These are phyloP conservation scores for Prototheca wickerhamii DNA, from an alignment of 163 green algal genomes.

Conservation along the genomic window DNA sequence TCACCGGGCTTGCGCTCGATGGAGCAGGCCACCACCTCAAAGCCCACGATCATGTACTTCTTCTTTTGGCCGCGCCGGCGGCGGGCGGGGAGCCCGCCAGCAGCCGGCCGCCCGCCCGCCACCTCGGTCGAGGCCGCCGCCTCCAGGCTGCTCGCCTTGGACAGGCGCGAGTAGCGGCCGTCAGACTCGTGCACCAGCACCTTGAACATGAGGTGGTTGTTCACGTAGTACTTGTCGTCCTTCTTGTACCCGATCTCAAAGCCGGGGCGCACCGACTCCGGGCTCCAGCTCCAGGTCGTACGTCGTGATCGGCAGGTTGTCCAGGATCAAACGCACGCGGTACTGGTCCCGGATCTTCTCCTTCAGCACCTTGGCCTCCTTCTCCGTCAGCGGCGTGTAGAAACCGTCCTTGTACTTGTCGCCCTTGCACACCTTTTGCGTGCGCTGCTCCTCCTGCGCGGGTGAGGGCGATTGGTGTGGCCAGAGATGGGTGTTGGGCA, in stretches of 20 bases:
- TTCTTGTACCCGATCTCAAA: conserved; percentile 68
- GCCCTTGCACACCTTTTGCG: conserved; percentile 36
- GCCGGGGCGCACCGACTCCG: conserved; percentile 42
- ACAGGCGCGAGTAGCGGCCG: conserved; percentile 50
- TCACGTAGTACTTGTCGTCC: conserved; percentile 67
- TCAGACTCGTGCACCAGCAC: conserved; percentile 74
- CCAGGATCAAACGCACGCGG: conserved; percentile 83
- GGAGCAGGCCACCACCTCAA: conserved; percentile 88
- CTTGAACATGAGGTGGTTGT: conserved; percentile 93
- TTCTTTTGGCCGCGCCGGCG: conserved; percentile 6
- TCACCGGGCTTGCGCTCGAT: conserved; percentile 53
- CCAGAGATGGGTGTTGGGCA: too few species aligned
- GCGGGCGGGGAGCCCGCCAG: conserved; percentile 8
- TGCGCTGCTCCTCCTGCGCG: conserved; percentile 21
- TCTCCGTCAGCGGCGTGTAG: conserved; percentile 18
- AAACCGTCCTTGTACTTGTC: conserved; percentile 25
- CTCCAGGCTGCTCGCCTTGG: conserved; percentile 29
- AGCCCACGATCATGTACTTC: conserved; percentile 87
- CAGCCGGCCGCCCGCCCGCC: conserved; percentile 4
- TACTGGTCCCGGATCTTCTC: conserved; percentile 80
- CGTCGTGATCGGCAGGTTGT: conserved; percentile 91
- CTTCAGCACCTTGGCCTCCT: conserved; percentile 65
- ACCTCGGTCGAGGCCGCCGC: conserved; percentile 35
- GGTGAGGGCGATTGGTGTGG: background rate
- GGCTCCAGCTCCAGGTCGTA: conserved; percentile 68